Conservation (phyloP, 257 asterid species). For the Verbena officinalis region DNA sequence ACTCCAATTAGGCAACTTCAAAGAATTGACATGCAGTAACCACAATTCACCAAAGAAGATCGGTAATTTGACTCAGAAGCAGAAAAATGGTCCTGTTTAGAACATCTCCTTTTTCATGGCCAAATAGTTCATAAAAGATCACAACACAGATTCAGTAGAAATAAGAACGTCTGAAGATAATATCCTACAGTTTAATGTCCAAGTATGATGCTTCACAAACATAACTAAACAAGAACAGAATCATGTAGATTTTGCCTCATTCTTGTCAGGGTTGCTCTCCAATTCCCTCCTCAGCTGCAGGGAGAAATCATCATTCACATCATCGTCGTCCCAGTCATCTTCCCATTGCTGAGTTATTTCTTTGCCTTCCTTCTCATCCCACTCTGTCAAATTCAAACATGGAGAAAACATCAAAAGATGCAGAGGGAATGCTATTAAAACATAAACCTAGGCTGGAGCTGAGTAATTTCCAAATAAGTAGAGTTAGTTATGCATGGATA, state of each 20-base stretch:
- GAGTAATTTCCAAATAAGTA: neutral
- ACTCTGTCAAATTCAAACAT: constrained; percentile 42
- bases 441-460: neutral
- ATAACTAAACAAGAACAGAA: constrained; percentile 6
- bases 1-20: no score
- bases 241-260: constrained; percentile 41
- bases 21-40: no score
- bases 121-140: neutral
- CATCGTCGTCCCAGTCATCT: constrained; percentile 90
- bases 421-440: neutral
- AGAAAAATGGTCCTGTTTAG: no score
- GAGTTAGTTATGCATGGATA: neutral
- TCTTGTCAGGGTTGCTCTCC: constrained; percentile 63
- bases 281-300: constrained; percentile 76
- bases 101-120: no score
- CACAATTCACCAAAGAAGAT: no score
- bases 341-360: constrained; percentile 84
- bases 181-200: neutral
- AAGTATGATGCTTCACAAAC: neutral
- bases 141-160: neutral
- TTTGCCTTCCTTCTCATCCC: constrained; percentile 66
- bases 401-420: neutral
- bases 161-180: neutral
- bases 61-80: no score
- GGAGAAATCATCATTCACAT: constrained; percentile 79